phyloP scores from a whole-genome alignment of 78 protist genomes.

The Emiliania huxleyi region DNA sequence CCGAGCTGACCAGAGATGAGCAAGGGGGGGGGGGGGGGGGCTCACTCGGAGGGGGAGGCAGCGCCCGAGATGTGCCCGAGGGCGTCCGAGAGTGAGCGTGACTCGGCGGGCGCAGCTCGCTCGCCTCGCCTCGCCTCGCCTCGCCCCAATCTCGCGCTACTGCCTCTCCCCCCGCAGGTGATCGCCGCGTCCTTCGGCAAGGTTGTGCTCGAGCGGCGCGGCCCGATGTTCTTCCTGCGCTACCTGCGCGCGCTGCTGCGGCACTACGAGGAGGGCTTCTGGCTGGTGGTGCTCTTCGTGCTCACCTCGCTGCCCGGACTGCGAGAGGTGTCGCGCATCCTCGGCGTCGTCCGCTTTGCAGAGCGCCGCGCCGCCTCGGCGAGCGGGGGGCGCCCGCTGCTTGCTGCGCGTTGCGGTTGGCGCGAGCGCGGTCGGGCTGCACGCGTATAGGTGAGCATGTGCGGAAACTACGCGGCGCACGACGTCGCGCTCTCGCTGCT shows the following conservation, averaged over 20 bases:
- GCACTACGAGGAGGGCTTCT: slow-evolving; percentile 18
- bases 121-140: no score
- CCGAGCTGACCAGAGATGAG: no score
- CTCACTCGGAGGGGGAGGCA: no score
- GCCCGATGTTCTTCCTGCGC: background rate
- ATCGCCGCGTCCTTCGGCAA: background rate
- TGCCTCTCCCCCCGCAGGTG: no score
- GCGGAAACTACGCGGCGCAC: background rate
- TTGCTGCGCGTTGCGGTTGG: no score
- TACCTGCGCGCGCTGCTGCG: background rate
- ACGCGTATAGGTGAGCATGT: background rate
- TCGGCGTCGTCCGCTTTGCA: background rate
- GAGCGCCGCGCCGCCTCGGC: slow-evolving; percentile 11
- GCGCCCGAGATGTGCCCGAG: no score
- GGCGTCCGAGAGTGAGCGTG: no score
- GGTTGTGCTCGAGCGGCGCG: background rate
- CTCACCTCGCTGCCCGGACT: background rate
- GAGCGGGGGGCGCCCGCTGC: no score
- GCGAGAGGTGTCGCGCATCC: background rate
- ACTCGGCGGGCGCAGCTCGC: no score
- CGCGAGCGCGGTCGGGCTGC: no score
- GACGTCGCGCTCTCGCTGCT: slow-evolving; percentile 52
- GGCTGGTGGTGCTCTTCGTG: background rate
- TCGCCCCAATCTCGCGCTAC: no score
- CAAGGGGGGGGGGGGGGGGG: no score